Conservation (phyloP, 164 flowering plant species). For the Aristolochia californica region DNA sequence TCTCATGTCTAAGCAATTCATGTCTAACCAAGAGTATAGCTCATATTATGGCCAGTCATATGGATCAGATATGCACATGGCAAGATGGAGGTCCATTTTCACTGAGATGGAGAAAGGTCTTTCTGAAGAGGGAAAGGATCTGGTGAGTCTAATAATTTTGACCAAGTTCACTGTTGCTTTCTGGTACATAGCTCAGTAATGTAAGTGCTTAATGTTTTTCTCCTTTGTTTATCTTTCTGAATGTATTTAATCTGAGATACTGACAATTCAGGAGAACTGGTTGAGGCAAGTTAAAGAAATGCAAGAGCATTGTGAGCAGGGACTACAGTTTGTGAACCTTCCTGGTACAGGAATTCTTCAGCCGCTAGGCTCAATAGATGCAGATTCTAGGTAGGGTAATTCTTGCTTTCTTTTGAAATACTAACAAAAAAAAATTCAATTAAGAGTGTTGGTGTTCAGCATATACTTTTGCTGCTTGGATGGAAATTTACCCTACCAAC, state of each 20-base stretch:
- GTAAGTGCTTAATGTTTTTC: neutral
- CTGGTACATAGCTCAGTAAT: neutral
- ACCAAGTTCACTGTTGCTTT: neutral
- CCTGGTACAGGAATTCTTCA: slow-evolving; percentile 11
- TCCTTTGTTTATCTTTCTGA: no score
- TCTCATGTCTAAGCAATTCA: slow-evolving; percentile 47
- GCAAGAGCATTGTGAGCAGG: slow-evolving; percentile 58
- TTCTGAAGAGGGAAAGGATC: slow-evolving; percentile 62
- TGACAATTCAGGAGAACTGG: slow-evolving; percentile 48
- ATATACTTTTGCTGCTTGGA: neutral
- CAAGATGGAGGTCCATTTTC: slow-evolving; percentile 59
- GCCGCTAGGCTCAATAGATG: slow-evolving; percentile 14
- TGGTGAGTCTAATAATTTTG: slow-evolving; percentile 33
- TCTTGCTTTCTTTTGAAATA: neutral
- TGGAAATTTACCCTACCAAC: neutral
- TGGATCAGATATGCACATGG: slow-evolving; percentile 40
- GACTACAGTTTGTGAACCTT: slow-evolving; percentile 33
- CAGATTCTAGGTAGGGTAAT: slow-evolving; percentile 28
- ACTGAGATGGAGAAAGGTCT: slow-evolving; percentile 74
- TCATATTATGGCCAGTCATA: slow-evolving; percentile 13
- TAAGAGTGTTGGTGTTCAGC: neutral
- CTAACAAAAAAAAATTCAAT: no score
- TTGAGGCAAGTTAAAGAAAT: slow-evolving; percentile 64
- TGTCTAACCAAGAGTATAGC: slow-evolving; percentile 40
- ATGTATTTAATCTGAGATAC: neutral